A percentile compares a stretch with the other conserved stretches of the same genome.
Conservation (phyloP, 202 grass and related monocot species). For the Musa balbisiana region DNA sequence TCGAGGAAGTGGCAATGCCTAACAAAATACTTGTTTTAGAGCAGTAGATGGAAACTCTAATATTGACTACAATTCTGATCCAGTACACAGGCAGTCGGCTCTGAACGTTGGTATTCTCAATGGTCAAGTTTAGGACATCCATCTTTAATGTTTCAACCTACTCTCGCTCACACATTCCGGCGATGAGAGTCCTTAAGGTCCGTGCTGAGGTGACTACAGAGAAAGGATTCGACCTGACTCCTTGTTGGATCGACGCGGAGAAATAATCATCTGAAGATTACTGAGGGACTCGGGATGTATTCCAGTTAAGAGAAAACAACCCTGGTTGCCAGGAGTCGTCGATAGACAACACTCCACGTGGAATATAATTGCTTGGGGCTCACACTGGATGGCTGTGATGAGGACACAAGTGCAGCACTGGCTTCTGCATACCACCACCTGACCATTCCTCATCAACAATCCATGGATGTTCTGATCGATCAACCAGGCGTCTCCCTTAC, state of each 20-base stretch:
- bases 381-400: slow-evolving; percentile 8
- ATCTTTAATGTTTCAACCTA: background rate
- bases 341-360: background rate
- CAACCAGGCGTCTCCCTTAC: background rate
- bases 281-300: too few relatives aligned
- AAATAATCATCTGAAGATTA: too few relatives aligned
- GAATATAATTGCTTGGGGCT: slow-evolving; percentile 2
- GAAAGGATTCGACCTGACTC: too few relatives aligned
- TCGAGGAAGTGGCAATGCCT: too few relatives aligned
- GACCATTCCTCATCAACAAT: background rate
- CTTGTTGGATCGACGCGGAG: too few relatives aligned
- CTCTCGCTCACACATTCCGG: slow-evolving; percentile 1
- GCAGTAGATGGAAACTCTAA: too few relatives aligned
- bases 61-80: background rate
- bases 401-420: background rate
- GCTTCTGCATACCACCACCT: slow-evolving; percentile 15
- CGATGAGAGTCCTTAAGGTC: background rate
- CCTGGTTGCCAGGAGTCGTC: background rate
- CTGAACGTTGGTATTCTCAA: background rate
- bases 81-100: background rate
- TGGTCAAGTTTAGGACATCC: background rate
- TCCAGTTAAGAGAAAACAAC: too few relatives aligned
- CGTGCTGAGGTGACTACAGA: too few relatives aligned
- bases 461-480: background rate
- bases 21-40: too few relatives aligned